Base-by-base conservation (phyloP, 352 stramenopile species). In the Lagenidium giganteum region DNA sequence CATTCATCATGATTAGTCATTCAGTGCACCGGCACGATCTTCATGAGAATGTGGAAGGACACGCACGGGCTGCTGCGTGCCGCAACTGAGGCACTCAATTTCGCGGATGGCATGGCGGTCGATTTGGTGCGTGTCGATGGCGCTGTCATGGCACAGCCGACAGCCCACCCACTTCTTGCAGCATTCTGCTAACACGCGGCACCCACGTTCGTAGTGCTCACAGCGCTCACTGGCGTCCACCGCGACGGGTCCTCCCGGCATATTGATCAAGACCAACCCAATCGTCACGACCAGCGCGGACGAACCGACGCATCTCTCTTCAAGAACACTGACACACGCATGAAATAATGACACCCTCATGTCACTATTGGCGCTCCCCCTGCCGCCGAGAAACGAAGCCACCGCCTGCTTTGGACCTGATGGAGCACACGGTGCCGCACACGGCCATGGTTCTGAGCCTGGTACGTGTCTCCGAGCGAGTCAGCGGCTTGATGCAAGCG, bases 161-260 rank as follows among this genome's bases (percentile, higher is more conserved):
- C 79, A 92, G 23, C 58, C 61, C 42, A 92, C 71, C 79, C 79
- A 92, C 37, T 74, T 37, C 17, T 71, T 56, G 49, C 79, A 92
- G 61, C 79, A 92, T 50, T 82, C 64, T 26, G 79, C 79, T 41
- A 74, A 52, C 40, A 92, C 77, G 34, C 83, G 57, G 51, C 77
- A 87, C 26, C 68, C 69, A 3, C 77, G 67, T 8, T 43, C 34
- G 61, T 89, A 89, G 68, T 89, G 77, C 12, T 50, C 57, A 38
- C 77, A 89, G 13, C 43, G 55, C 9, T 47, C 46, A 28, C 29
- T 29, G 22, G 22, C 9, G 26, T 36, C 26, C 23, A n/a, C 27
- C 17, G 25, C 18, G 9, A 25, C 17, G 8, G 42, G 16, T 11
- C 7, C 25, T 11, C 29, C 30, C 11, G 13, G n/a, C n/a, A n/a